Evolutionary conservation across 257 asterid species (phyloP).

Genomic region (Scutellaria galericulata): DNA sequence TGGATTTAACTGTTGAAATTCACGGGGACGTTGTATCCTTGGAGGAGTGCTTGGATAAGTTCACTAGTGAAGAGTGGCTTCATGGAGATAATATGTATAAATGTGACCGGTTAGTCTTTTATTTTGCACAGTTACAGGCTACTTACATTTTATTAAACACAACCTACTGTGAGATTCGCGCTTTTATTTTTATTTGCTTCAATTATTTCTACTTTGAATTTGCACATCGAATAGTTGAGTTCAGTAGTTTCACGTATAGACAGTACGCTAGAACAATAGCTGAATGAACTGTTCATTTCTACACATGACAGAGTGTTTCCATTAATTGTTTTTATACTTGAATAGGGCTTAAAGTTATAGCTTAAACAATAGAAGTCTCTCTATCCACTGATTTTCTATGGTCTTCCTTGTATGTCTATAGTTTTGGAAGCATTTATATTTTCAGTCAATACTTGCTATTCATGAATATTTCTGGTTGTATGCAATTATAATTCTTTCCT

Average conservation of each 20-base stretch:
- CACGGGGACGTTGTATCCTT: constrained; percentile 85
- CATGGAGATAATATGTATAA: constrained; percentile 91
- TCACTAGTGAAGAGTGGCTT: constrained; percentile 80
- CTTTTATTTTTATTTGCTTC: constrained; percentile 6
- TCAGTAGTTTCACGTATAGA: not conserved
- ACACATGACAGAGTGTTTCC: not conserved
- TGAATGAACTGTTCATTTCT: constrained; percentile 7
- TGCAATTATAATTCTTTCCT: too few relatives aligned
- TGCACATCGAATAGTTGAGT: not conserved
- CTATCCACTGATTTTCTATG: too few relatives aligned
- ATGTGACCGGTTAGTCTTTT: constrained; percentile 71
- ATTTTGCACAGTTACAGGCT: constrained; percentile 14
- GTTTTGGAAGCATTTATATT: too few relatives aligned
- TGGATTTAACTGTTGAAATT: constrained; percentile 97
- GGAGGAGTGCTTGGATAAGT: constrained; percentile 91
- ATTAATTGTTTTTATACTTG: constrained; percentile 1
- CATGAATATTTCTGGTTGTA: too few relatives aligned
- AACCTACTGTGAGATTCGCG: not conserved
- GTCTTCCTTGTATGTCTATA: too few relatives aligned
- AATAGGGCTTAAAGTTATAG: not conserved
- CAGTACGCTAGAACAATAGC: not conserved
- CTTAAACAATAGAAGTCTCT: not conserved
- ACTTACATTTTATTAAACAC: not conserved
- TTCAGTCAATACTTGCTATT: too few relatives aligned
- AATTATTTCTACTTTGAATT: not conserved